Evolutionary conservation across 2,329 filamentous ascomycete species (phyloP), one percentile per base, ranked within the genome.

Genomic region (Xylariaceae sp.): DNA sequence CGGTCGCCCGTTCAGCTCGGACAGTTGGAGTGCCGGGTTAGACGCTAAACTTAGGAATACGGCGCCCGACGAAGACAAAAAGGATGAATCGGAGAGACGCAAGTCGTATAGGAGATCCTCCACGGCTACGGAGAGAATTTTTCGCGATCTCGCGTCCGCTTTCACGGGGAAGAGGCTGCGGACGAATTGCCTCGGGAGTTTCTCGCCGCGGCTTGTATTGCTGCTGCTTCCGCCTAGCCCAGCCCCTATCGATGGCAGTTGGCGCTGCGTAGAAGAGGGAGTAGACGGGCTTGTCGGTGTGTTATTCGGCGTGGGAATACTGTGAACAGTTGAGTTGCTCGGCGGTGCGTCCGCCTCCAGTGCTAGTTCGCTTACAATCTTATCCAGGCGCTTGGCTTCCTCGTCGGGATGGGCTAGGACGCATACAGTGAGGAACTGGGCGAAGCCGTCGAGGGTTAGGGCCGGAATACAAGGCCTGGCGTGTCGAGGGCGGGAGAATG

Each of bases 151-250:
- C 0, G 77, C 63, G 60, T 89, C 82, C 1, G 80, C 75, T 7
- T 70, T 68, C 0, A 74, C 72, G 0, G 90, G 90, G 37, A 95
- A 81, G 3, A 94, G 75, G 48, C 86, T 79, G 39, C 89, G 78
- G 1, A 88, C 85, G 2, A 95, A 77, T 61, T 91, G 85, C 59
- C 89, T 90, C 0, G 90, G 91, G 51, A 95, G 85, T 2, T 87
- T 77, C 68, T 92, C 88, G 10, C 80, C 83, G 58, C 78, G 80
- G 45, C 86, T 80, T 42, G 84, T 78, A 29, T n/a, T n/a, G n/a
- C n/a, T n/a, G n/a, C n/a, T n/a, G n/a, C n/a, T 34, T 39, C 4
- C 9, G 7, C 52, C 53, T 12, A 34, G 12, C 3, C 10, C 18
- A 16, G 37, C 21, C 21, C 54, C 37, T 9, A 41, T 21, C 13